Base-by-base conservation (phyloP, 257 asterid genomes). In the Thymus quinquecostatus region DNA sequence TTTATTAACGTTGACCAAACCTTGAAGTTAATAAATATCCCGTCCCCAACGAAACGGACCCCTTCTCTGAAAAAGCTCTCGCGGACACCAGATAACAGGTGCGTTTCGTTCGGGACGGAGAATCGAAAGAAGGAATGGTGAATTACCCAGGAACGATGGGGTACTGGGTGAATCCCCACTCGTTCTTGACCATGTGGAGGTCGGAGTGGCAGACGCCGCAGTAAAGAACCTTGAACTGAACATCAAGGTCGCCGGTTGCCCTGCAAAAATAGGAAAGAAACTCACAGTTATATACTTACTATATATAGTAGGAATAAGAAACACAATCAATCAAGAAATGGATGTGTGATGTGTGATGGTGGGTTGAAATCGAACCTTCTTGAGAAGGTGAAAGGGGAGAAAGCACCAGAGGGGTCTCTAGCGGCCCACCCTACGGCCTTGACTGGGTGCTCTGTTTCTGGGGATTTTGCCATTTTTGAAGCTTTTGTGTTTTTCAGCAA, bases 131-230 rank as follows among this genome's bases (percentile, higher is more conserved):
- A 21, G 21, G 56, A 6, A 55, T 57, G 5, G 4, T 6, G 1
- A 9, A n/a, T 79, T 77, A 84, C 86, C 89, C 89, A 13, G 89
- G 87, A 5, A 85, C 79, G 38, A 85, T 21, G 11, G 89, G 89
- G 55, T 82, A 85, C 32, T 69, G 71, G 2, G 84, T 72, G 55
- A 59, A 4, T 5, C 89, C 85, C 87, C 89, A 85, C 41, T 85
- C 89, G 43, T 82, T 82, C 80, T 80, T 84, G 58, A 67, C 41
- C 75, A 64, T 64, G 65, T 85, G 87, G 69, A 85, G 86, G 77
- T 85, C 89, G 2, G 89, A 77, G 28, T 85, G 89, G 68, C 89
- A 85, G 47, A 85, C 63, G n/a, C 89, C 89, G 53, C 85, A 85
- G 29, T 82, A 85, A 49, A 82, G 48, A 47, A 85, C 87, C 55